Percentiles rank a stretch among this genome's conserved stretches.
phyloP scores from a whole-genome alignment of 1,284 basidiomycete genomes.

The Apiotrichum akiyoshidainum region DNA sequence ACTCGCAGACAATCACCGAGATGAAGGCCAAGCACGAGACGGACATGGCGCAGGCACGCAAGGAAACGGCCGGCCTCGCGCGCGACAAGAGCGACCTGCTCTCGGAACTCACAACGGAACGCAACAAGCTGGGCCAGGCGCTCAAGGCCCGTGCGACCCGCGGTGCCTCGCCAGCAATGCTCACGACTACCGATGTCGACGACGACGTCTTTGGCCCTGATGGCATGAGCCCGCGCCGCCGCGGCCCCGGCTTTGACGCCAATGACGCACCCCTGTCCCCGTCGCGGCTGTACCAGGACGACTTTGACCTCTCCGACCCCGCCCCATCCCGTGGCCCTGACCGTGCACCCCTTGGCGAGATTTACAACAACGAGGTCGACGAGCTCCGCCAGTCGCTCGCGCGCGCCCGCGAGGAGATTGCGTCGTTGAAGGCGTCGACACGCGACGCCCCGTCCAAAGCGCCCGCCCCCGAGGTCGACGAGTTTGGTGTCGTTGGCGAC shows the following conservation, averaged over 20 bases:
- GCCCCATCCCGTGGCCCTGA: conserved; percentile 54
- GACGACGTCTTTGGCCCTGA: conserved; percentile 63
- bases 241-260: conserved; percentile 60
- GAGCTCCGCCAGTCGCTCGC: conserved; percentile 45
- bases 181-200: conserved; percentile 59
- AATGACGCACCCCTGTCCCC: conserved; percentile 56
- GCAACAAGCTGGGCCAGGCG: conserved; percentile 48
- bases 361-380: conserved; percentile 45
- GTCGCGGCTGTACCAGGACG: conserved; percentile 44
- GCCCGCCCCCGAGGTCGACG: conserved; percentile 24
- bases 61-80: conserved; percentile 78
- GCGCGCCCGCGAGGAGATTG: conserved; percentile 43
- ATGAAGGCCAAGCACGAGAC: conserved; percentile 86
- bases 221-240: conserved; percentile 59
- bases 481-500: conserved; percentile 29
- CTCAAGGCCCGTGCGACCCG: conserved; percentile 34
- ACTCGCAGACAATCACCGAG: conserved; percentile 64
- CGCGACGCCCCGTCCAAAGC: conserved; percentile 13
- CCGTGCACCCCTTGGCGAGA: conserved; percentile 45
- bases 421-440: conserved; percentile 30
- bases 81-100: conserved; percentile 91
- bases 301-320: conserved; percentile 62
- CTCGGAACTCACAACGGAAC: conserved; percentile 69
- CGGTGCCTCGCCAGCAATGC: conserved; percentile 49
- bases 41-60: conserved; percentile 83